These are phyloP conservation scores for Thielaviopsis ethacetica DNA, from an alignment of 2,329 filamentous ascomycete genomes.

Conservation along the genomic window DNA sequence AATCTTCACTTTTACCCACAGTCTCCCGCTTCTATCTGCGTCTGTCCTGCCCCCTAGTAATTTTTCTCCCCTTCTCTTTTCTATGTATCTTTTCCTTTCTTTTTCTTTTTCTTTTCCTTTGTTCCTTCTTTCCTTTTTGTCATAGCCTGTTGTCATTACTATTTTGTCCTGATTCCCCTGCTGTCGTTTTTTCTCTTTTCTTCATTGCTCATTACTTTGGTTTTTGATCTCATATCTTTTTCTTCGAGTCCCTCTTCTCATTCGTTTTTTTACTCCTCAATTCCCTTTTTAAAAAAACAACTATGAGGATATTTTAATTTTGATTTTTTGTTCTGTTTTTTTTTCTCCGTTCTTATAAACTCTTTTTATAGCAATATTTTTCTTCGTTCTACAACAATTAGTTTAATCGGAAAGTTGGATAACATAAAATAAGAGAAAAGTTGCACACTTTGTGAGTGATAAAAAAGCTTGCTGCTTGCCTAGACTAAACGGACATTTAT, in stretches of 20 bases:
- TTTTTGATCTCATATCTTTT: constrained; percentile 3
- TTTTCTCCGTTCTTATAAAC: background rate
- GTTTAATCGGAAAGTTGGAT: too few species aligned
- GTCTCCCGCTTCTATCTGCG: too few species aligned
- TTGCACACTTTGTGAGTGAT: too few species aligned
- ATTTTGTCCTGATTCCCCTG: constrained; percentile 6
- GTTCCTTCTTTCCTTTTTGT: background rate
- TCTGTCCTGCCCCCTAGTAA: background rate
- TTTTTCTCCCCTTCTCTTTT: background rate
- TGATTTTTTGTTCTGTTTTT: constrained; percentile 1
- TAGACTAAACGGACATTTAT: too few species aligned
- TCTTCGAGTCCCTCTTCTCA: background rate
- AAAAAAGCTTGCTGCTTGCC: too few species aligned
- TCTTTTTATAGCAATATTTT: background rate
- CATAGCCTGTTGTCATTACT: constrained; percentile 2
- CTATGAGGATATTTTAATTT: background rate
- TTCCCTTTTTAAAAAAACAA: background rate
- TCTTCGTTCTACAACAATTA: background rate
- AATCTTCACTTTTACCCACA: background rate
- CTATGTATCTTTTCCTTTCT: background rate
- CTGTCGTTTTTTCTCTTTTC: constrained; percentile 10
- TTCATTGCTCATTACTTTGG: constrained; percentile 10
- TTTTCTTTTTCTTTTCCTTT: background rate
- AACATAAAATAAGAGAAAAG: too few species aligned
- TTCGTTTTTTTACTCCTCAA: background rate